phyloP scores from a whole-genome alignment of 176 grass and related monocot species.

The Urochloa ruziziensis region DNA sequence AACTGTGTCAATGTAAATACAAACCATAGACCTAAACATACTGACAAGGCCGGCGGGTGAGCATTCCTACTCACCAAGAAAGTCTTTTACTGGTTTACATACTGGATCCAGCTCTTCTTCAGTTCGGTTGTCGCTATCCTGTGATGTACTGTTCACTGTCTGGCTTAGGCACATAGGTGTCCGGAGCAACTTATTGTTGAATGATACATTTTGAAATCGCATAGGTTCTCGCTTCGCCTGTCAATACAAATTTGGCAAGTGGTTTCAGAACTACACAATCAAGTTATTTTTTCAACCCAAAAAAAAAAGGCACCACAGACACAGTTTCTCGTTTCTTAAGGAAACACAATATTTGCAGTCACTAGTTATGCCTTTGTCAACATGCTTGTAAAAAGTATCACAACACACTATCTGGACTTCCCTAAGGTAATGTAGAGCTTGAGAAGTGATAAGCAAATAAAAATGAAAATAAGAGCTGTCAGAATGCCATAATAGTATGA shows the following conservation, averaged over 20 bases:
- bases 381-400: conserved; percentile 1
- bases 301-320: neutral
- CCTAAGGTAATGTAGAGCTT: neutral
- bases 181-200: conserved; percentile 53
- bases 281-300: neutral
- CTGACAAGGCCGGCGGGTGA: neutral
- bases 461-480: neutral
- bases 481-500: neutral
- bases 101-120: conserved; percentile 38
- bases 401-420: neutral
- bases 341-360: neutral
- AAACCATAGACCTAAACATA: conserved; percentile 3
- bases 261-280: conserved; percentile 1
- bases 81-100: conserved; percentile 64
- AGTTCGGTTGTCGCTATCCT: conserved; percentile 10
- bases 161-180: conserved; percentile 44
- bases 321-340: conserved; percentile 5
- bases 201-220: conserved; percentile 55
- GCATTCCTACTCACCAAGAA: conserved; percentile 35
- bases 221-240: conserved; percentile 79
- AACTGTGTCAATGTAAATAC: conserved; percentile 7
- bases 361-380: neutral
- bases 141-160: conserved; percentile 1
- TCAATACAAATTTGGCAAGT: conserved; percentile 14
- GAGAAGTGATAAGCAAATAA: neutral